Evolutionary conservation across 2,329 filamentous ascomycete species (phyloP).

Genomic region (Trichophyton benhamiae): DNA sequence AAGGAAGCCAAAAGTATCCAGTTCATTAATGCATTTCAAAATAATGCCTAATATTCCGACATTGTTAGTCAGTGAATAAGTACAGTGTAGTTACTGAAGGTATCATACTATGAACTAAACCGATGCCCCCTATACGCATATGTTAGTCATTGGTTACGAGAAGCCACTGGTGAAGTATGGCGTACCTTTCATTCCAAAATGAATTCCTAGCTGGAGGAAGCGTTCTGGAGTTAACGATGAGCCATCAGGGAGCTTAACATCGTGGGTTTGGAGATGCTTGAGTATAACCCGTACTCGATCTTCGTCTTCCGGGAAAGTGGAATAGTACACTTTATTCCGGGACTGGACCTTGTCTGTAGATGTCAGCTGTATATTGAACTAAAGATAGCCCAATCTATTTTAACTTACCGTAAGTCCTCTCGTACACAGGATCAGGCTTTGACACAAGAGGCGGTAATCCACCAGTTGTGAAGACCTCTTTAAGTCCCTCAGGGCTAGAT

Average conservation of each 20-base stretch:
- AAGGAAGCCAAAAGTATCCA: slow-evolving; percentile 64
- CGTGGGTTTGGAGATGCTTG: slow-evolving; percentile 49
- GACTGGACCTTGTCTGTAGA: slow-evolving; percentile 47
- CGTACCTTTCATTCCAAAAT: slow-evolving; percentile 61
- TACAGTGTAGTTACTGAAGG: neutral
- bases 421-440: slow-evolving; percentile 62
- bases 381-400: slow-evolving; percentile 11
- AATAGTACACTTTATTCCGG: slow-evolving; percentile 68
- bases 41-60: slow-evolving; percentile 43
- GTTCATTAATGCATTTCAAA: slow-evolving; percentile 56
- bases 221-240: slow-evolving; percentile 59
- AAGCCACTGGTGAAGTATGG: neutral
- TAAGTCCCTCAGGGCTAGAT: slow-evolving; percentile 55
- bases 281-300: slow-evolving; percentile 55
- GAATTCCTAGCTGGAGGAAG: slow-evolving; percentile 64
- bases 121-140: slow-evolving; percentile 47
- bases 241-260: slow-evolving; percentile 57
- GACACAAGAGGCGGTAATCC: slow-evolving; percentile 67
- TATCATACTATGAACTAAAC: slow-evolving; percentile 51
- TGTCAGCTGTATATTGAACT: neutral
- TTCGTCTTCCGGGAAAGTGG: slow-evolving; percentile 73
- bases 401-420: slow-evolving; percentile 46
- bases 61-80: neutral
- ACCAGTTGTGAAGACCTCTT: slow-evolving; percentile 73
- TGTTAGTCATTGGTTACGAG: neutral